Base-by-base conservation (phyloP, 23 red algal genomes). In the Agarophyton chilense region DNA sequence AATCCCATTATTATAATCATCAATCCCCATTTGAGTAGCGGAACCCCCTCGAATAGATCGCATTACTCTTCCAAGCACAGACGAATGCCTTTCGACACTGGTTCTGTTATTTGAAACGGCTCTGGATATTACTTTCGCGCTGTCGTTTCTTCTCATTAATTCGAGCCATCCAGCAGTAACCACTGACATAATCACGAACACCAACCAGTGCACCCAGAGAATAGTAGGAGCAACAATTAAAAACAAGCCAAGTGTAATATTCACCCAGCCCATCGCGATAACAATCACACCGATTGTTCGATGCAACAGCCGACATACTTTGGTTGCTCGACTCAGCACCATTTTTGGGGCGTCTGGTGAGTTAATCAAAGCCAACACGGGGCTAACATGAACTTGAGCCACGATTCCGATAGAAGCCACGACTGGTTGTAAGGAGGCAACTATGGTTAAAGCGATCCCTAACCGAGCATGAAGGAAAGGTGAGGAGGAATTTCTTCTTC, bases 201-300 rank as follows among this genome's bases (percentile, higher is more conserved):
- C 82, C 42, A 86, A 31, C 82, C 82, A 86, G 22, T 86, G 82
- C 34, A 86, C 64, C 82, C 82, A 86, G 4, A 86, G 49, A 47
- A 72, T 72, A 12, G 82, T 55, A 22, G 82, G 82, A 53, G 64
- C 82, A 66, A 86, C 82, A 0, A 86, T 86, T 35, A 86, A 63
- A 29, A 86, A 71, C 42, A 86, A 53, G 2, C 82, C 82, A 2
- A 86, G 64, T 7, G 82, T 71, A 46, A 86, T 57, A 55, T 86
- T 86, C 8, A 86, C 4, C 24, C 56, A 49, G 7, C 62, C 82
- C n/a, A 86, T 44, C 19, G 65, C 60, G 29, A 86, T 42, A 21
- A 86, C 64, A 4, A 42, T 38, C 10, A 70, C 25, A 10, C 42
- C 60, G 58, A 86, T 55, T 5, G 40, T 32, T 24, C 82, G 60